Base-by-base conservation (phyloP, 2,329 filamentous ascomycete genomes). In the Fusarium anthophilum region DNA sequence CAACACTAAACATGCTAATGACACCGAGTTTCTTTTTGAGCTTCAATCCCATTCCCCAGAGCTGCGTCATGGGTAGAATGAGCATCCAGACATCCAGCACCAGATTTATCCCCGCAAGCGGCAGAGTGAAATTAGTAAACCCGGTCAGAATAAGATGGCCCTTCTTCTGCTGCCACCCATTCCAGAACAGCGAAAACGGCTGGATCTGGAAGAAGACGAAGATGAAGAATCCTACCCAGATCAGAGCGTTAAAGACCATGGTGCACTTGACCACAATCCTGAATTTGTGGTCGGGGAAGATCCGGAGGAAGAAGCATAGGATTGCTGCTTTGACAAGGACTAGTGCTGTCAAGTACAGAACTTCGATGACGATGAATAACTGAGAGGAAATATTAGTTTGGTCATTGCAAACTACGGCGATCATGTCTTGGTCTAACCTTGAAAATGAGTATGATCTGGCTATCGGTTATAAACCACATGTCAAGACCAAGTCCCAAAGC, bases 1-100 rank as follows among this genome's bases (percentile, higher is more conserved):
- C 70, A 44, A 69, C 67, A 4, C 71, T 68, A 1, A 73, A 73
- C 70, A 73, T 73, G 17, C 66, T 68, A 10, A 73, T 60, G 4
- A 71, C 71, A 2, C 58, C 66, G 12, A 73, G 24, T 12, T 73
- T 73, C 41, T 71, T 73, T 0, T 30, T 73, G 1, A 70, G 3
- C 11, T 73, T 67, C 24, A 73, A 5, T 1, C 71, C 71, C 11
- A 74, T 22, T 3, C 58, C 44, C 48, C 63, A 71, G 2, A 73
- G 35, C 17, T 73, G 71, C 10, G 57, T 61, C 7, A 73, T 35
- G 1, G 71, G 71, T 6, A 73, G 47, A 4, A 71, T 26, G 1
- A 73, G 58, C 62, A 73, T 70, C 66, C 70, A 68, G 10, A 73
- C 8, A 32, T 73, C 71, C 8, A 73, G 7, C 4, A 32, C 8